phyloP scores from a whole-genome alignment of 306 rosid genomes.

The Sicyos edulis region DNA sequence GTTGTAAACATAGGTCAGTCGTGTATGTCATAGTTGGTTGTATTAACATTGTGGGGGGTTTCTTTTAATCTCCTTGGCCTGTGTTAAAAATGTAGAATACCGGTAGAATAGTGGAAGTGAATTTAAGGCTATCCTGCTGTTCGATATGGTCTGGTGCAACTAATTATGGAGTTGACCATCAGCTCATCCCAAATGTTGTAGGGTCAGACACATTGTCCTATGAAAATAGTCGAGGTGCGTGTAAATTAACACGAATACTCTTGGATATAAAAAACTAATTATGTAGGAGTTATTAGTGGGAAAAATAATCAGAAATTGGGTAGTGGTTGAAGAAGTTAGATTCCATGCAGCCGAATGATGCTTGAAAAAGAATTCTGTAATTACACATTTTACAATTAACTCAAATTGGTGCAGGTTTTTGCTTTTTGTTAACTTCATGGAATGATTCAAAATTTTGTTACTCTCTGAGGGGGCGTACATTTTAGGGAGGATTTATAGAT shows the following conservation, averaged over 20 bases:
- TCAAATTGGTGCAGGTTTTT: background rate
- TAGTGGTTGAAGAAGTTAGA: constrained; percentile 1
- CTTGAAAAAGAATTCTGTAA: background rate
- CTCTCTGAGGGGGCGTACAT: background rate
- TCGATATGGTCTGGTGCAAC: background rate
- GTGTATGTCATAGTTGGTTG: background rate
- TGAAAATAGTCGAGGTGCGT: too few species aligned
- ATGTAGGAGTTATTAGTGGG: background rate
- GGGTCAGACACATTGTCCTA: too few species aligned
- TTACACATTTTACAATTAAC: background rate
- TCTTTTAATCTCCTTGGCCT: background rate
- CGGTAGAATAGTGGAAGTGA: background rate
- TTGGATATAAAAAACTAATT: too few species aligned
- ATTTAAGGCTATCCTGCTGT: background rate
- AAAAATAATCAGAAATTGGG: background rate
- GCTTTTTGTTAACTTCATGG: background rate
- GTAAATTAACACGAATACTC: too few species aligned
- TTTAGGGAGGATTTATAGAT: background rate
- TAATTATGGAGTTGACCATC: too few species aligned
- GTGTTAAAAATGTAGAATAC: background rate
- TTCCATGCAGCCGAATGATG: constrained; percentile 3
- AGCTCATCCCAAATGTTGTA: too few species aligned
- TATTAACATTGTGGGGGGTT: background rate
- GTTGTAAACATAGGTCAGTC: background rate
- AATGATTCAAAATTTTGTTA: constrained; percentile 11